phyloP scores from a whole-genome alignment of 1,139 yeast genomes.

The Eremothecium coryli region DNA sequence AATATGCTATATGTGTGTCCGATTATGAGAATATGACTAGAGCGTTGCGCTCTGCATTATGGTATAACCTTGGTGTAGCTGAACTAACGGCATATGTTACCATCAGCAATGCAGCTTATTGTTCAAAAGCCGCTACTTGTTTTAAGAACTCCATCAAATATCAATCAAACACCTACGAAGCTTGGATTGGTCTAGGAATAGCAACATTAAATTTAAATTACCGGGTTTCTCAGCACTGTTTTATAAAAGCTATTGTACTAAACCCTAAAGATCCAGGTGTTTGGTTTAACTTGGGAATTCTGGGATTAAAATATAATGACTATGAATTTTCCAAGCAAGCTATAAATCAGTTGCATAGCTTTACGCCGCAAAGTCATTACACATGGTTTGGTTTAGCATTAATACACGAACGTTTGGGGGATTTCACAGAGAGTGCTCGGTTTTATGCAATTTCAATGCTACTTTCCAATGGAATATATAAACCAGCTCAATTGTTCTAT shows the following conservation, averaged over 20 bases:
- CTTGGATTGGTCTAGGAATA: constrained; percentile 80
- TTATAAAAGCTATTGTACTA: constrained; percentile 67
- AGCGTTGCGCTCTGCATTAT: constrained; percentile 48
- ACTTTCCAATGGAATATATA: constrained; percentile 63
- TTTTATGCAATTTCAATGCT: constrained; percentile 71
- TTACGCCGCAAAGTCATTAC: constrained; percentile 67
- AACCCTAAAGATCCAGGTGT: constrained; percentile 58
- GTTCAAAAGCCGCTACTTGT: constrained; percentile 45
- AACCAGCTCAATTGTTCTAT: constrained; percentile 64
- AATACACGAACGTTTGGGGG: constrained; percentile 51
- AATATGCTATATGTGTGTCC: constrained; percentile 19
- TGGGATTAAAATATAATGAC: constrained; percentile 65
- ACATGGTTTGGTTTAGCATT: constrained; percentile 89
- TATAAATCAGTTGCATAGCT: constrained; percentile 63
- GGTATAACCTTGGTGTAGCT: constrained; percentile 65
- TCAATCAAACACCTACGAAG: constrained; percentile 59
- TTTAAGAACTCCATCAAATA: constrained; percentile 61
- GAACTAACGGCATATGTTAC: constrained; percentile 42
- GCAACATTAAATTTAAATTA: constrained; percentile 54
- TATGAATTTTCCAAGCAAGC: constrained; percentile 64
- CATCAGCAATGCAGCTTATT: constrained; percentile 27
- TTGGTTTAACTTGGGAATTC: constrained; percentile 77
- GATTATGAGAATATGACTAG: constrained; percentile 29
- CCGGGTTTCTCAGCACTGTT: constrained; percentile 82
- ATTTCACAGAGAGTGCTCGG: constrained; percentile 40